A percentile compares a stretch with the other conserved stretches of the same genome.
Conservation (phyloP, 106 monocot genomes). For the Apostasia shenzhenica region DNA sequence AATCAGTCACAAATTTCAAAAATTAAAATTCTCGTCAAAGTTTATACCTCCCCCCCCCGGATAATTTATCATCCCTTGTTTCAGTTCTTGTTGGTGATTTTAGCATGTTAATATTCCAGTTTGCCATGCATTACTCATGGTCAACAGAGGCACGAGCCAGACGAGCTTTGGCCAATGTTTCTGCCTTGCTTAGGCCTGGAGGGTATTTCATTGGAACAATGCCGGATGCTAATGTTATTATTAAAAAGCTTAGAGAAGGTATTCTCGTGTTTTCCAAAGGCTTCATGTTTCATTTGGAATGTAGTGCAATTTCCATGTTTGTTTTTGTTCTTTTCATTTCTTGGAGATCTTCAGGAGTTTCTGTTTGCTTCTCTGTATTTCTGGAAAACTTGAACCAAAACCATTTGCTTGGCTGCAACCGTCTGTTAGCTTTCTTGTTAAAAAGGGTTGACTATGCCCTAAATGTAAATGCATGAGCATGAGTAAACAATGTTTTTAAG, state of each 20-base stretch:
- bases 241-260: slow-evolving; percentile 93
- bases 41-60: no score
- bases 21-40: no score
- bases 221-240: slow-evolving; percentile 98
- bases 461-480: no score
- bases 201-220: slow-evolving; percentile 95
- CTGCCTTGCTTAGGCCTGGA: slow-evolving; percentile 84
- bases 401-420: no score
- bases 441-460: no score
- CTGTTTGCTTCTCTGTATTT: no score
- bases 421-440: no score
- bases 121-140: slow-evolving; percentile 99
- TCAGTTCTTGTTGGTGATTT: neutral
- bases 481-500: no score
- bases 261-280: slow-evolving; percentile 2
- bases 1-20: no score
- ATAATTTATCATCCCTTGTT: neutral
- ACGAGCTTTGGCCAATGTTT: slow-evolving; percentile 75
- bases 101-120: slow-evolving; percentile 31
- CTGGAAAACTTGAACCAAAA: no score
- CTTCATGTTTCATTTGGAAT: neutral
- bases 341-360: no score
- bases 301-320: neutral
- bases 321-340: slow-evolving; percentile 1
- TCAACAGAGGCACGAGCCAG: slow-evolving; percentile 95